Percentiles rank a stretch among this genome's conserved stretches.
phyloP scores from a whole-genome alignment of 345 rosid genomes.

The Excoecaria cochinchinensis region DNA sequence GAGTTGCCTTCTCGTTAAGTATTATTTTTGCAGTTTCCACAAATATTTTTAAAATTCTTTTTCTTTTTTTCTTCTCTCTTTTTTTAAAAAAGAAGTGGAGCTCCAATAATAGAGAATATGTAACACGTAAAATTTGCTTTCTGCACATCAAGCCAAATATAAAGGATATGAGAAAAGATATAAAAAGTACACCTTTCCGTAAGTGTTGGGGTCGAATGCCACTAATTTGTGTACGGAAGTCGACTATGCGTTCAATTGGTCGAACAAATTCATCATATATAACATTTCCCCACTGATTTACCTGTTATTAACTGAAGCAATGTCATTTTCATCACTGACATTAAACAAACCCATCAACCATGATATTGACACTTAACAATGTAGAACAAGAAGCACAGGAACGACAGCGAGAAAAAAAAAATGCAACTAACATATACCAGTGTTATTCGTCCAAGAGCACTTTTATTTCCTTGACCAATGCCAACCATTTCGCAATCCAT shows the following conservation, averaged over 20 bases:
- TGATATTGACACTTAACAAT: slow-evolving; percentile 1
- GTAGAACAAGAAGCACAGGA: background rate
- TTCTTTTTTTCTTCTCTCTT: too few species aligned
- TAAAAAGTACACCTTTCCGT: slow-evolving; percentile 60
- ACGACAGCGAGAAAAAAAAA: background rate
- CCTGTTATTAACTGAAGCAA: slow-evolving; percentile 46
- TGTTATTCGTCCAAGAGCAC: slow-evolving; percentile 92
- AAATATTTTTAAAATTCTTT: background rate
- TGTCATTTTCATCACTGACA: background rate
- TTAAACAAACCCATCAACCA: background rate
- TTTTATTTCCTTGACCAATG: slow-evolving; percentile 76
- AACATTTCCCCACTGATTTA: slow-evolving; percentile 90
- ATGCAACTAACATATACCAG: slow-evolving; percentile 49
- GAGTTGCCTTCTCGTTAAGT: background rate
- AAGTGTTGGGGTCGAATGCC: slow-evolving; percentile 86
- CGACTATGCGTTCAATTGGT: slow-evolving; percentile 86
- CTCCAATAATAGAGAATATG: background rate
- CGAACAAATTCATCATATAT: slow-evolving; percentile 87
- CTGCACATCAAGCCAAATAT: background rate
- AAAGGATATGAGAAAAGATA: slow-evolving; percentile 1
- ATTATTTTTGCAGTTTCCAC: background rate
- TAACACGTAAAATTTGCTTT: background rate
- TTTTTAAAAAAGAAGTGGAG: background rate
- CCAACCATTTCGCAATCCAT: slow-evolving; percentile 99
- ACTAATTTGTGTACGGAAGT: slow-evolving; percentile 83